Base-by-base conservation (phyloP, 371 early-diverging fungal species). In the Syncephalastrum sp. region DNA sequence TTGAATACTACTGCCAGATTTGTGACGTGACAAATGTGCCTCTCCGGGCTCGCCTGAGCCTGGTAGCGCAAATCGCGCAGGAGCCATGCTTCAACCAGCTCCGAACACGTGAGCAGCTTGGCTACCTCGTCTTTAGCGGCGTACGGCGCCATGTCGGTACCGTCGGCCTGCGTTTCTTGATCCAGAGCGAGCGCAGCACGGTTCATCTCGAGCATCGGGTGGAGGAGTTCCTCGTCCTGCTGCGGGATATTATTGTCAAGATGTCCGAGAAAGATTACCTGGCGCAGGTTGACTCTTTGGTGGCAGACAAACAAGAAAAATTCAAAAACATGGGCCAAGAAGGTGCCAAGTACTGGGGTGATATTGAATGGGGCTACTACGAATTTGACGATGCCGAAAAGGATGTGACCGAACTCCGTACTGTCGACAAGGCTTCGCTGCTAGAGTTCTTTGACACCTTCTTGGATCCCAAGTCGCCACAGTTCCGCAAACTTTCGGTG, bases 31-130 rank as follows among this genome's bases (percentile, higher is more conserved):
- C 71, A 6, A 75, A 86, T 56, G 70, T 73, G 41, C 43, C 63
- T 14, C 72, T 79, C 5, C 82, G 91, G 17, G 83, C 84, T 14
- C 71, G 75, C 4, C 64, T 89, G 13, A 75, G 77, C 25, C 75
- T 98, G 38, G 10, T 93, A 60, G 80, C 84, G 0, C 91, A 93
- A 60, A 87, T 97, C 19, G 72, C 86, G 4, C 77, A 85, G 54
- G 95, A 96, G 67, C 94, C 96, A 13, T 92, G 87, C 63, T 98
- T 96, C 73, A 89, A 96, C 70, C 89, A 89, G 64, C 75, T 98
- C 44, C 84, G 97, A 24, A 97, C 97, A 5, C 93, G 94, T 60
- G 95, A 93, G 60, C 91, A 92, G 64, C 75, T 93, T 21, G 83
- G 93, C 16, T 94, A 94, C 58, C 60, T 90, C 50, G 91, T 90